phyloP scores from a whole-genome alignment of 1,139 yeast genomes.

The Suhomyces wounanorum region DNA sequence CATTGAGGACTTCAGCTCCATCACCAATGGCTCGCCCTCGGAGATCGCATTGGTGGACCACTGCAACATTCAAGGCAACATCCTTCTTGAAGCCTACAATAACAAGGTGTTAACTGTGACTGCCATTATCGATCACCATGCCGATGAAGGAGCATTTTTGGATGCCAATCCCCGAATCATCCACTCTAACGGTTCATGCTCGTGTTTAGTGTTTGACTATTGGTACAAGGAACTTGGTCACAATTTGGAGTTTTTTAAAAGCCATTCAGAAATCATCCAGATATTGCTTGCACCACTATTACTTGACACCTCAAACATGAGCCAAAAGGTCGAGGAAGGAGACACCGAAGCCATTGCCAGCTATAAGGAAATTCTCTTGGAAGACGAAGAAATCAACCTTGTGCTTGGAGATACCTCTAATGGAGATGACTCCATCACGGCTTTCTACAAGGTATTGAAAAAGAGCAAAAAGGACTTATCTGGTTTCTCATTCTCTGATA shows the following conservation, averaged over 20 bases:
- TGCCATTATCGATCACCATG: slow-evolving; percentile 86
- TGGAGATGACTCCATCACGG: slow-evolving; percentile 8
- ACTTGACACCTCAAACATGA: slow-evolving; percentile 70
- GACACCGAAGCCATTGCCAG: slow-evolving; percentile 50
- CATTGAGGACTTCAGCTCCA: slow-evolving; percentile 56
- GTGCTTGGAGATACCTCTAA: not conserved
- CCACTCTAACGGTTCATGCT: slow-evolving; percentile 71
- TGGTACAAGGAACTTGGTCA: slow-evolving; percentile 43
- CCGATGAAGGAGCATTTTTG: slow-evolving; percentile 57
- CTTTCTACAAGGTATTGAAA: slow-evolving; percentile 45
- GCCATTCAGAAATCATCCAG: slow-evolving; percentile 38
- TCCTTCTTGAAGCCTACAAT: slow-evolving; percentile 26
- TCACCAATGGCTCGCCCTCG: slow-evolving; percentile 17
- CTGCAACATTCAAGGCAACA: slow-evolving; percentile 63
- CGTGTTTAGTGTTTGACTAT: slow-evolving; percentile 67
- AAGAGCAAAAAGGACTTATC: slow-evolving; percentile 61
- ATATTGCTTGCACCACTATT: slow-evolving; percentile 68
- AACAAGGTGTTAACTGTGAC: slow-evolving; percentile 39
- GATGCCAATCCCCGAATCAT: slow-evolving; percentile 62
- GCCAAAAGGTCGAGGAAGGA: slow-evolving; percentile 54
- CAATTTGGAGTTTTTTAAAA: slow-evolving; percentile 18
- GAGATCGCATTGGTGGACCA: slow-evolving; percentile 77
- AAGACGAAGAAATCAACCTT: not conserved
- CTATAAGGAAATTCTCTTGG: slow-evolving; percentile 30
- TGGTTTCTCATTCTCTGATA: slow-evolving; percentile 59